Evolutionary conservation across 371 early-diverging fungal genomes (phyloP).

Genomic region (Rhizomucor pusillus): DNA sequence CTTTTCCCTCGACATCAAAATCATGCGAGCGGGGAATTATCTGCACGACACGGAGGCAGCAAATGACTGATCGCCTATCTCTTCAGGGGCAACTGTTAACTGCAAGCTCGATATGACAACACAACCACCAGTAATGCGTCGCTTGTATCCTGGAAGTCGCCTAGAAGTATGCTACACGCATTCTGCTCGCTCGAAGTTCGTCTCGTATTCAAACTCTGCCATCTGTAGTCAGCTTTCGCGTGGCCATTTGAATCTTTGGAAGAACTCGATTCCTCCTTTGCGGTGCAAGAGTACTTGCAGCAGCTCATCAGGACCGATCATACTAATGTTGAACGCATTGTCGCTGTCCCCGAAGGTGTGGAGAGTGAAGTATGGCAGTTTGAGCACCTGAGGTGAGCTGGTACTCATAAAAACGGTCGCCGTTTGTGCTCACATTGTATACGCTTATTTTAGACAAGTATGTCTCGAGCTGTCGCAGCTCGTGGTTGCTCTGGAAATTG

Average conservation of each 20-base stretch:
- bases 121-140: conserved; percentile 8
- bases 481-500: conserved; percentile 69
- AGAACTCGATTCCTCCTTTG: conserved; percentile 71
- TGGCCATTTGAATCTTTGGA: conserved; percentile 58
- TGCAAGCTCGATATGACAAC: too few relatives aligned
- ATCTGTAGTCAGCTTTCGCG: conserved; percentile 33
- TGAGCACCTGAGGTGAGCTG: conserved; percentile 75
- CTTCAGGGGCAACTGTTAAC: too few relatives aligned
- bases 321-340: conserved; percentile 58
- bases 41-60: too few relatives aligned
- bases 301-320: conserved; percentile 65
- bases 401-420: conserved; percentile 8
- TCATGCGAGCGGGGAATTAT: too few relatives aligned
- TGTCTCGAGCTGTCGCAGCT: conserved; percentile 81
- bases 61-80: too few relatives aligned
- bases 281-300: conserved; percentile 86
- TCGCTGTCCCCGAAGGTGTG: conserved; percentile 66
- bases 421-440: conserved; percentile 50
- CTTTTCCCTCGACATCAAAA: too few relatives aligned
- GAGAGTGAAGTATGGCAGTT: conserved; percentile 83
- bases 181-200: too few relatives aligned
- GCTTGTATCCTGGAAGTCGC: conserved; percentile 39
- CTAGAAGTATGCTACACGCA: conserved; percentile 28
- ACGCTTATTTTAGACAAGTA: conserved; percentile 68
- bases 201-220: too few relatives aligned